phyloP scores from a whole-genome alignment of 169 alveolate species.

The Babesia ovata region DNA sequence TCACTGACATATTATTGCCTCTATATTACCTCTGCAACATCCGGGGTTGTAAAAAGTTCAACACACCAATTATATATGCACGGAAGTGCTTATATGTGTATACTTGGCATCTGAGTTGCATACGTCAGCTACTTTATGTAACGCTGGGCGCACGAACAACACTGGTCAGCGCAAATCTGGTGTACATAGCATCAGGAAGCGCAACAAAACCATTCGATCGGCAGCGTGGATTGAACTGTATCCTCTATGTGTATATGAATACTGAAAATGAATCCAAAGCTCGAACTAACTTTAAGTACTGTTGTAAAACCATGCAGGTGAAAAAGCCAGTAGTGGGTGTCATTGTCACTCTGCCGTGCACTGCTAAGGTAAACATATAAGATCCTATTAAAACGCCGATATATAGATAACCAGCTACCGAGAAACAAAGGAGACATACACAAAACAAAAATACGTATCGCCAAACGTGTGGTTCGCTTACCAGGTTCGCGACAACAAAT shows the following conservation, averaged over 20 bases:
- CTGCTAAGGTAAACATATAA: background rate
- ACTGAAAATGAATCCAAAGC: background rate
- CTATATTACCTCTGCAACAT: background rate
- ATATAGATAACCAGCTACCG: constrained; percentile 1
- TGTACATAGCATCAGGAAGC: background rate
- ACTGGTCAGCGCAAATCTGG: background rate
- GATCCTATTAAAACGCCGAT: background rate
- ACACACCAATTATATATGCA: background rate
- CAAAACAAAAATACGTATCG: background rate
- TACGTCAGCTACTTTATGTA: background rate
- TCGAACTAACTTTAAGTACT: too few relatives aligned
- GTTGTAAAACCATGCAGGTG: constrained; percentile 6
- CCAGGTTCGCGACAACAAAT: background rate
- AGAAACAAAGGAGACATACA: background rate
- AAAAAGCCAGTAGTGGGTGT: constrained; percentile 11
- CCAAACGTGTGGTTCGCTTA: constrained; percentile 37
- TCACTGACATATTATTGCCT: background rate
- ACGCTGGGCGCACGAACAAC: background rate
- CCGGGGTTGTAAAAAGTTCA: background rate
- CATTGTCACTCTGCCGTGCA: constrained; percentile 23
- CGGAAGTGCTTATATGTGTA: background rate
- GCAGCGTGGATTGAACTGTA: background rate
- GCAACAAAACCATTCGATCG: background rate
- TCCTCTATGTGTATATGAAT: background rate
- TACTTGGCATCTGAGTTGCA: background rate